Conservation (phyloP, 768 basidiomycete genomes). For the Pluteus cervinus region DNA sequence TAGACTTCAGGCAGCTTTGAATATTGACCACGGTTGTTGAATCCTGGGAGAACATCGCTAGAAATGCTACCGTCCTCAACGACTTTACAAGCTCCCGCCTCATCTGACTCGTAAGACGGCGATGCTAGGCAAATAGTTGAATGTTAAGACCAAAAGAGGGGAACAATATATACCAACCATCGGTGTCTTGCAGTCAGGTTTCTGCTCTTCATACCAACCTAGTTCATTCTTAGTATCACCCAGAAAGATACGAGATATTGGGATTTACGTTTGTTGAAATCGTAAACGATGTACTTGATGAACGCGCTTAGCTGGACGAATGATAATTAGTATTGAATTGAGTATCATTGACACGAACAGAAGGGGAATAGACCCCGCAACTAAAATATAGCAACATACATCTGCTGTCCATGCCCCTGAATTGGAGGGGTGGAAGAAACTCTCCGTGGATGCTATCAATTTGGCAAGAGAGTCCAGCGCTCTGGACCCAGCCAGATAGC, state of each 20-base stretch:
- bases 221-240: constrained; percentile 6
- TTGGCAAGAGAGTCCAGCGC: constrained; percentile 83
- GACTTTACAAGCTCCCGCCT: constrained; percentile 80
- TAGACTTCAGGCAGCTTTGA: constrained; percentile 74
- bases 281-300: constrained; percentile 76
- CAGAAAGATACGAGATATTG: background rate
- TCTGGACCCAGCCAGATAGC: constrained; percentile 77
- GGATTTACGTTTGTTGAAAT: constrained; percentile 72
- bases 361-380: constrained; percentile 2
- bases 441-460: constrained; percentile 81
- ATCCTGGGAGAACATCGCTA: constrained; percentile 91
- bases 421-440: constrained; percentile 88
- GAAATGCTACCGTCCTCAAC: constrained; percentile 71
- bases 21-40: constrained; percentile 67
- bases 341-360: constrained; percentile 3
- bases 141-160: background rate
- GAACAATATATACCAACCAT: constrained; percentile 25
- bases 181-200: constrained; percentile 78
- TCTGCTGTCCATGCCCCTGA: constrained; percentile 79
- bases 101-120: constrained; percentile 73
- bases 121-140: constrained; percentile 36
- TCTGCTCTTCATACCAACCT: constrained; percentile 79
- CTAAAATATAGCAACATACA: constrained; percentile 27
- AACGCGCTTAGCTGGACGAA: constrained; percentile 65
- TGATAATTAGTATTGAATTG: too few species aligned